Evolutionary conservation across 2,329 filamentous ascomycete genomes (phyloP), one percentile per base, ranked within the genome.

Genomic region (Microcyclospora pomicola): DNA sequence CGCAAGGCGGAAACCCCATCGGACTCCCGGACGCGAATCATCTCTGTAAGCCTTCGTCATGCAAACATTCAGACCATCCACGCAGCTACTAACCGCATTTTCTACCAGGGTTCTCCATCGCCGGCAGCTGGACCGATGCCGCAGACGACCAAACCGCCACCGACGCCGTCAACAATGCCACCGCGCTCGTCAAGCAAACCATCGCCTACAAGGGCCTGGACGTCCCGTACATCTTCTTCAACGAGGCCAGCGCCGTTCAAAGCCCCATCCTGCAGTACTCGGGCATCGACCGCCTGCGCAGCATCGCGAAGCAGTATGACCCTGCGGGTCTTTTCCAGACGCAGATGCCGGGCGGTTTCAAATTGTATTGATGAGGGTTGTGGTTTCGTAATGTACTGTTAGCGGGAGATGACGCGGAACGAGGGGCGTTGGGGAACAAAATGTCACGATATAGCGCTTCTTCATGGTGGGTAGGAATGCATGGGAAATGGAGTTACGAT

Each of bases 261-360:
- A 60, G 39, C 39, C 57, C 35, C 61, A 59, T 34, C 62, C 62
- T 42, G 59, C 58, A 6, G 54, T 49, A 5, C 38, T 43, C 33
- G 60, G 53, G 50, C 58, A 62, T 42, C 49, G 60, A 31, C 58
- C 59, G 6, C 51, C 62, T 15, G 38, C 37, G 5, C 46, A 49
- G 10, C 58, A 60, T 42, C 57, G 60, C 7, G 39, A 39, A 44
- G 46, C 50, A 51, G 42, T 62, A 62, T 42, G 59, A 63, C 44
- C 55, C 57, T 1, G 28, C 36, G 13, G 45, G 48, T 6, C 37
- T 63, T 11, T 63, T 62, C 37, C 59, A 61, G 46, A 53, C 46
- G 19, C 47, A 45, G 30, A 49, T 55, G 12, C 56, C 55, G 2
- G 59, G 59, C 1, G 54, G 56, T 10, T 61, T 60, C 44, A 62